Evolutionary conservation across 2,329 filamentous ascomycete genomes (phyloP), one percentile per base, ranked within the genome.

Genomic region (Hypoxylon sp.): DNA sequence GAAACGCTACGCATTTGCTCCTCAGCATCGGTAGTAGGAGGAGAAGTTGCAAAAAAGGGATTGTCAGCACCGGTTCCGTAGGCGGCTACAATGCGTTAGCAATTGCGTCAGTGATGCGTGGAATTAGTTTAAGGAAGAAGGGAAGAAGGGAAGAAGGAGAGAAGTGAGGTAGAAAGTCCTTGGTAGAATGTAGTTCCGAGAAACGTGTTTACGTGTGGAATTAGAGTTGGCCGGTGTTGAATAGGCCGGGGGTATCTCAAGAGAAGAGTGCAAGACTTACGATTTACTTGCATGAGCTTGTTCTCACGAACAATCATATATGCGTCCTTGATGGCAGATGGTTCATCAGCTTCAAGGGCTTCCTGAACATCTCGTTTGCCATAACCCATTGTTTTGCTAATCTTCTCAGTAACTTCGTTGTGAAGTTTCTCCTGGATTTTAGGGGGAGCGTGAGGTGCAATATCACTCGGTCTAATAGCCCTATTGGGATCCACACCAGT

Each of bases 271-370:
- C 23, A 63, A 48, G 52, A 89, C 93, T 89, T 84, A 97, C 93
- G 94, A 79, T 94, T 97, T 60, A 90, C 91, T 79, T 94, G 92
- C 94, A 98, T 98, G 78, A 98, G 88, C 79, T 98, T 96, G 78
- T 98, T 98, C 80, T 99, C 96, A 58, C 95, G 90, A 25, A 99
- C 93, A 79, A 99, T 99, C 81, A 98, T 90, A 82, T 98, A 99
- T 1, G 96, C 96, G 81, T 99, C 96, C 82, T 99, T 99, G 84
- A 99, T 98, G 10, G 96, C 94, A 64, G 94, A 98, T 11, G 96
- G 96, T 79, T 99, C 96, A 58, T 96, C 90, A 62, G 93, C 94
- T 75, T 92, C 91, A 69, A 99, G 84, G 21, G 96, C 95, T 80
- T 98, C 96, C 77, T 98, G 92, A 58, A 99, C 95, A 82, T 99